Base-by-base conservation (phyloP, 2,329 filamentous ascomycete species). In the Epichloe gansuensis region DNA sequence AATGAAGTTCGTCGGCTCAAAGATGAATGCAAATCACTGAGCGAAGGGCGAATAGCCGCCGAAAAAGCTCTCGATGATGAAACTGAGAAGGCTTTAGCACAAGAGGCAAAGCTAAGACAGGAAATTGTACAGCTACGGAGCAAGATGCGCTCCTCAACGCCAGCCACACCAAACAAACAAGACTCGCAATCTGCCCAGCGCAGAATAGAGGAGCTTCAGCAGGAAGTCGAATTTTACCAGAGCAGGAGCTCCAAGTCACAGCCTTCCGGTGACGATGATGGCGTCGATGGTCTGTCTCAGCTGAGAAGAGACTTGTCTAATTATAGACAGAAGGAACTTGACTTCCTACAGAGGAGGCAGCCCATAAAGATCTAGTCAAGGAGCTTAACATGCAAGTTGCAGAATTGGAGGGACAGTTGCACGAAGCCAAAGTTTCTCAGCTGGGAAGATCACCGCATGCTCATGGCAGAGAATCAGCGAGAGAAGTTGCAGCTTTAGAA, bases 41-140 rank as follows among this genome's bases (percentile, higher is more conserved):
- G 71, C 12, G 76, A 81, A 53, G 76, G 82, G 55, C 80, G 79
- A 35, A 70, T 77, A 42, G 69, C 74, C 1, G 67, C 86, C 3
- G 83, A 88, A 62, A 74, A 73, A 57, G 78, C 83, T 34, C 73
- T 88, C 2, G 78, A 85, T 52, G 72, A 77, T 12, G 84, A 88
- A 62, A 77, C 85, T 51, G 80, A 83, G 57, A 78, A 81, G 63
- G 82, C 83, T 3, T 76, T 76, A 3, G 70, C 73, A n/a, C 83
- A 86, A 62, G 83, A 88, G 59, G 76, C 80, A 55, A 80, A 81
- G 12, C 73, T 83, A 8, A 73, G 71, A 25, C 70, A 76, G 37
- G 76, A 82, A 56, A 72, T 82, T 47, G 67, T 72, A 28, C 70
- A 78, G 52, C 67, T 82, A 3, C 77, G 80, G 56, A 63, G 65